A percentile compares a stretch with the other conserved stretches of the same genome.
Evolutionary conservation across 495 filamentous ascomycete genomes (phyloP).

Genomic region (Immersiella caudata): DNA sequence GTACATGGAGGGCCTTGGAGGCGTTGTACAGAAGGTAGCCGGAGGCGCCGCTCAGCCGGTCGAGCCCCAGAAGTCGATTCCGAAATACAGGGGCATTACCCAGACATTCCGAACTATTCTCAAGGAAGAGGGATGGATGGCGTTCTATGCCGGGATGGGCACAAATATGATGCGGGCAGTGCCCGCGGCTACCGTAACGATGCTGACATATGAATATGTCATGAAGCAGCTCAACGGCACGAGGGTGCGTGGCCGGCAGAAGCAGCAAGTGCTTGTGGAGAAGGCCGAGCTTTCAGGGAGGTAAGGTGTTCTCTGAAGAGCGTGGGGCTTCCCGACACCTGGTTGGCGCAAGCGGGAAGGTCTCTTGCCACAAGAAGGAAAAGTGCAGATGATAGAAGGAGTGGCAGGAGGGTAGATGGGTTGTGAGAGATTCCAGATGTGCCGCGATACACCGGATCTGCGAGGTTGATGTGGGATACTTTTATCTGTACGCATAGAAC

Average conservation of each 20-base stretch:
- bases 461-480: not conserved
- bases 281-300: constrained; percentile 3
- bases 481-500: not conserved
- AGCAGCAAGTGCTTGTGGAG: constrained; percentile 14
- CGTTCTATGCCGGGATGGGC: constrained; percentile 97
- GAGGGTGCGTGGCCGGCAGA: constrained; percentile 38
- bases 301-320: not conserved
- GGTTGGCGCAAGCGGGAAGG: not conserved
- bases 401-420: not conserved
- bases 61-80: constrained; percentile 35
- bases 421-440: not conserved
- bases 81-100: constrained; percentile 80
- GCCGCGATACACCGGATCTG: not conserved
- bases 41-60: not conserved
- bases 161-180: constrained; percentile 97
- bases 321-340: not conserved
- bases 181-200: constrained; percentile 92
- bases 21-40: constrained; percentile 21
- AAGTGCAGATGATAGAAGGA: not conserved
- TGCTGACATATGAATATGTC: constrained; percentile 93
- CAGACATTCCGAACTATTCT: constrained; percentile 83
- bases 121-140: constrained; percentile 90
- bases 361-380: not conserved
- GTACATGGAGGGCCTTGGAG: constrained; percentile 65
- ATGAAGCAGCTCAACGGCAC: constrained; percentile 57